Percentiles rank a stretch among this genome's conserved stretches.
Evolutionary conservation across 495 filamentous ascomycete genomes (phyloP).

Genomic region (Annulohypoxylon nitens): DNA sequence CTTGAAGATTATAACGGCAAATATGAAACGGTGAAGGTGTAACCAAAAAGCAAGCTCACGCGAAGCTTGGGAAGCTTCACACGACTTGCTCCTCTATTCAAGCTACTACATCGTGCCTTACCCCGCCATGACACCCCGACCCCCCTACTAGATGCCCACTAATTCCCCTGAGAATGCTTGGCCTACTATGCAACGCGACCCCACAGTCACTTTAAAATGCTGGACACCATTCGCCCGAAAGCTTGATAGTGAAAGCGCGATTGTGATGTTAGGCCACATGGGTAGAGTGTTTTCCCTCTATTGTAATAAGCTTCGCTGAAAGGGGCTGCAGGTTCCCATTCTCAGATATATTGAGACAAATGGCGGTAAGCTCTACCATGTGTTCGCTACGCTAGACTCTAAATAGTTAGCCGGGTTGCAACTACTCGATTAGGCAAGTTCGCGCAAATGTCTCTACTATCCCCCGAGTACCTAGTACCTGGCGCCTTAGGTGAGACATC

Average conservation of each 20-base stretch:
- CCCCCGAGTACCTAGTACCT: not conserved
- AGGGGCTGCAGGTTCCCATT: not conserved
- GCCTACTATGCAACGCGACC: constrained; percentile 8
- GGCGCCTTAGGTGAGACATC: not conserved
- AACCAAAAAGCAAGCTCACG: constrained; percentile 24
- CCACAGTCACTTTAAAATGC: constrained; percentile 33
- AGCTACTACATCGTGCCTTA: constrained; percentile 32
- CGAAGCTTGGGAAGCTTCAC: constrained; percentile 14
- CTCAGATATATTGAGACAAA: constrained; percentile 16
- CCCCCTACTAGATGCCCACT: constrained; percentile 33
- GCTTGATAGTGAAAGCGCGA: constrained; percentile 9
- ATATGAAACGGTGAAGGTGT: constrained; percentile 32
- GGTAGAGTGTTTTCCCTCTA: constrained; percentile 1
- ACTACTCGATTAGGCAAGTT: constrained; percentile 30
- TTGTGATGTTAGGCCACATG: constrained; percentile 16
- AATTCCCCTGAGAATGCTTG: constrained; percentile 44
- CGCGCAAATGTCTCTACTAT: not conserved
- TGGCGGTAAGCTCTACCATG: constrained; percentile 26
- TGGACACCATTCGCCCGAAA: constrained; percentile 25
- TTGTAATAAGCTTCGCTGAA: not conserved
- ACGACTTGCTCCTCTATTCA: constrained; percentile 4
- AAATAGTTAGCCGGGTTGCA: constrained; percentile 1
- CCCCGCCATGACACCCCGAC: constrained; percentile 37
- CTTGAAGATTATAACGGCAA: not conserved
- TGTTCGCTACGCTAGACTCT: not conserved